Evolutionary conservation across 768 basidiomycete genomes (phyloP).

Genomic region (Termitomyces sp.): DNA sequence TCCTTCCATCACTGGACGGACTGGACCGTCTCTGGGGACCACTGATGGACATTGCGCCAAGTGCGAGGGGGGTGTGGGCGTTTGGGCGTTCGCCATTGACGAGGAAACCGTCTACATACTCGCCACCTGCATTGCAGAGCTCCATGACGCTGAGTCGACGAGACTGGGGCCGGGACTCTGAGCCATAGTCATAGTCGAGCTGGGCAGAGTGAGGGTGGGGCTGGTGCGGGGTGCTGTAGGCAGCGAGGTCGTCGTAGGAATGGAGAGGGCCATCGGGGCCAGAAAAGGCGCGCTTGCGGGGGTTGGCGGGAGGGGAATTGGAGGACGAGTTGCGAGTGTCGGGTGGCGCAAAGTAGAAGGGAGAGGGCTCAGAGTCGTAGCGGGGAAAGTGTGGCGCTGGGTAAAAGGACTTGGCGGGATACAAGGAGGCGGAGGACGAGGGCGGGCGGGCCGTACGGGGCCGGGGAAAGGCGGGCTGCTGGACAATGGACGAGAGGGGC

Average conservation of each 20-base stretch:
- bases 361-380: constrained; percentile 39
- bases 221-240: not conserved
- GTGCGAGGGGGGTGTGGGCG: not conserved
- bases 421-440: not conserved
- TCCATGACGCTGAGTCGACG: constrained; percentile 82
- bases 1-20: constrained; percentile 2
- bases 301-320: constrained; percentile 26
- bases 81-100: not conserved
- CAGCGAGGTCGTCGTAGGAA: constrained; percentile 13
- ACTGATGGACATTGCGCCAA: not conserved
- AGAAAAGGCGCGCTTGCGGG: constrained; percentile 58
- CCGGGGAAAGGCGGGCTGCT: not conserved
- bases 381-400: too few relatives aligned
- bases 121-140: constrained; percentile 57
- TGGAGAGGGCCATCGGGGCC: constrained; percentile 43
- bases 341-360: constrained; percentile 77
- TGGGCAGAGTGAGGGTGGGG: not conserved
- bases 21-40: not conserved
- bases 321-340: constrained; percentile 21
- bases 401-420: not conserved
- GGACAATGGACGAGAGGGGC: constrained; percentile 60
- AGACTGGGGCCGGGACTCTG: constrained; percentile 73
- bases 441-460: constrained; percentile 5
- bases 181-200: constrained; percentile 57
- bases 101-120: not conserved